A percentile compares a stretch with the other conserved stretches of the same genome.
phyloP scores from a whole-genome alignment of 805 yeast species.

The Groenewaldozyma tartarivorans region DNA sequence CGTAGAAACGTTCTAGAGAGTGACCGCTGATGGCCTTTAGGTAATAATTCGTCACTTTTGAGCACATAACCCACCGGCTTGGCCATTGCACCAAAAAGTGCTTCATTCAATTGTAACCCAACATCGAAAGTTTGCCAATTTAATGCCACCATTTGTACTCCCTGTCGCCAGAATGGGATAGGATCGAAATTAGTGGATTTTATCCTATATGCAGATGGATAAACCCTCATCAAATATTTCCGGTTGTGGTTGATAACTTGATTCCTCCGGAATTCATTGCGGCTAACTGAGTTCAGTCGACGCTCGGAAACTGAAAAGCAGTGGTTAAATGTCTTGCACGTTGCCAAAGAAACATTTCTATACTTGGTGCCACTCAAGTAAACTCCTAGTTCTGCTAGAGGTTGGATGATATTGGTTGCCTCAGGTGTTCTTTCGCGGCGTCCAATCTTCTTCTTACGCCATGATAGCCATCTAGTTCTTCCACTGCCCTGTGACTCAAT shows the following conservation, averaged over 20 bases:
- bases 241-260: conserved; percentile 71
- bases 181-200: conserved; percentile 80
- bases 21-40: conserved; percentile 13
- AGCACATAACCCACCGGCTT: conserved; percentile 65
- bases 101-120: conserved; percentile 82
- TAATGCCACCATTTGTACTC: conserved; percentile 91
- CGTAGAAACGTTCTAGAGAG: conserved; percentile 1
- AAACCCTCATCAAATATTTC: conserved; percentile 66
- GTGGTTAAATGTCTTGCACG: conserved; percentile 70
- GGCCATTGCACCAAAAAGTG: conserved; percentile 49
- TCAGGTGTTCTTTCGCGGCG: not conserved
- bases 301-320: conserved; percentile 83
- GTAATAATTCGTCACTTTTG: conserved; percentile 48
- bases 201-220: conserved; percentile 73
- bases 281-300: conserved; percentile 49
- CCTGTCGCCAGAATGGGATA: conserved; percentile 67
- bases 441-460: no score
- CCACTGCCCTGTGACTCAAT: not conserved
- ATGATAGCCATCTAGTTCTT: not conserved
- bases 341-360: conserved; percentile 75
- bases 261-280: conserved; percentile 44
- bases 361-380: conserved; percentile 71
- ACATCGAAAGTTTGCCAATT: conserved; percentile 92
- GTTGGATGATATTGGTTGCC: conserved; percentile 24
- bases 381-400: conserved; percentile 53